Evolutionary conservation across 1,284 basidiomycete genomes (phyloP).

Genomic region (Coniferiporia sulphurascens): DNA sequence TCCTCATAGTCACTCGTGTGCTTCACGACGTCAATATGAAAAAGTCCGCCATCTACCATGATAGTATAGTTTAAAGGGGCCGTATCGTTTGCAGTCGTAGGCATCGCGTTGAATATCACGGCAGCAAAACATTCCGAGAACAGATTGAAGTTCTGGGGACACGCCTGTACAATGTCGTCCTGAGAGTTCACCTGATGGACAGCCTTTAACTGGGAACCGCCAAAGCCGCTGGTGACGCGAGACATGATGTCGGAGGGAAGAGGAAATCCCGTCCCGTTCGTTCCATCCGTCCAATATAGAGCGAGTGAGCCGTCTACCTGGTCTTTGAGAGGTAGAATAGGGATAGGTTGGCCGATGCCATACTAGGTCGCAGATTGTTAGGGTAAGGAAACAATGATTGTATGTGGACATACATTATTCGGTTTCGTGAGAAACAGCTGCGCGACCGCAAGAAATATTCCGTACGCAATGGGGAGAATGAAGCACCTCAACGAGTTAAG

Average conservation of each 20-base stretch:
- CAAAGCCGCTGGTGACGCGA: slow-evolving; percentile 48
- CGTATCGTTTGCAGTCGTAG: slow-evolving; percentile 33
- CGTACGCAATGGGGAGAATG: slow-evolving; percentile 65
- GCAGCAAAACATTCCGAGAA: slow-evolving; percentile 70
- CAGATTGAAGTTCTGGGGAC: slow-evolving; percentile 70
- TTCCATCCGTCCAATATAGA: slow-evolving; percentile 66
- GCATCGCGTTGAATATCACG: slow-evolving; percentile 60
- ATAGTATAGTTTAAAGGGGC: slow-evolving; percentile 65
- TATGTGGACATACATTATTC: slow-evolving; percentile 43
- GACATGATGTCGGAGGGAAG: slow-evolving; percentile 55
- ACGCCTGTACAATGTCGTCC: slow-evolving; percentile 49
- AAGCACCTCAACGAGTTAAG: slow-evolving; percentile 65
- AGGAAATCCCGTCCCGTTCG: slow-evolving; percentile 45
- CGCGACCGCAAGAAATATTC: slow-evolving; percentile 61
- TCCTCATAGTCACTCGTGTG: slow-evolving; percentile 68
- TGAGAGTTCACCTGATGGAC: slow-evolving; percentile 46
- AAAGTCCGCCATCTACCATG: slow-evolving; percentile 59
- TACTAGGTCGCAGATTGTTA: slow-evolving; percentile 37
- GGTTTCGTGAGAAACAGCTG: slow-evolving; percentile 52
- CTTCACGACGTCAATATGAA: slow-evolving; percentile 56
- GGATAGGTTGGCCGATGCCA: slow-evolving; percentile 54
- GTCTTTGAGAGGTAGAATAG: slow-evolving; percentile 44
- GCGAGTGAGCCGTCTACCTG: slow-evolving; percentile 47
- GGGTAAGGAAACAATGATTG: too few species aligned
- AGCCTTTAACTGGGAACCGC: slow-evolving; percentile 35